Conservation (phyloP, 2,329 filamentous ascomycete species). For the Neurospora sp. region DNA sequence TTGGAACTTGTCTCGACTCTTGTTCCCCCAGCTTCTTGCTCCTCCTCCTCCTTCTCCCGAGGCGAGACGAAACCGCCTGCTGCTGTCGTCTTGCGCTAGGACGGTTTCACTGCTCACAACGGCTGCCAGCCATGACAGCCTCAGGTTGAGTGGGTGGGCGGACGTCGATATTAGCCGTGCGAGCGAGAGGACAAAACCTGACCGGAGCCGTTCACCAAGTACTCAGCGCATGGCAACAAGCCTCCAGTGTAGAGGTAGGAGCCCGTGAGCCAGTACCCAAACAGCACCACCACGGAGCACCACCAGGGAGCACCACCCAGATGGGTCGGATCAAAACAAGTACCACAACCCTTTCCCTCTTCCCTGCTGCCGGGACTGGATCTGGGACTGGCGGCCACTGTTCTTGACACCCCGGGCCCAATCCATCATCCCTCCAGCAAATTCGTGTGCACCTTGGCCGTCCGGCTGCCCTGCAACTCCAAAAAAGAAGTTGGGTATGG, state of each 20-base stretch:
- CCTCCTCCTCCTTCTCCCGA: background rate
- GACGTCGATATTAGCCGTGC: background rate
- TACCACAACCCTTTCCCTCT: conserved; percentile 11
- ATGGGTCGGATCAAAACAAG: conserved; percentile 8
- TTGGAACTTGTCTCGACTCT: background rate
- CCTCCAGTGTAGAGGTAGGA: background rate
- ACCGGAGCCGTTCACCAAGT: background rate
- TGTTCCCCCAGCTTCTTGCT: background rate
- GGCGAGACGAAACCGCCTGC: background rate
- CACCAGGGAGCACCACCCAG: background rate
- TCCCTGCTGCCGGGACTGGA: conserved; percentile 4
- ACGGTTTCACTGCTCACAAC: background rate
- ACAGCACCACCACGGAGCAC: background rate
- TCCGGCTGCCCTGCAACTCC: background rate
- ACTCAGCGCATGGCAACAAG: background rate
- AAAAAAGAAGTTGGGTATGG: background rate
- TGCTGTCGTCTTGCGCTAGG: background rate
- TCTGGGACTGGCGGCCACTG: background rate
- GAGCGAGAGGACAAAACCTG: background rate
- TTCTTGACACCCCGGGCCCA: background rate
- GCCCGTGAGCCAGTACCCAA: background rate
- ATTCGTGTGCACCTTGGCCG: background rate
- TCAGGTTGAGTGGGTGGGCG: background rate
- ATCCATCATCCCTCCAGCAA: background rate
- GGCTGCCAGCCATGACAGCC: background rate